A percentile compares a stretch with the other conserved stretches of the same genome.
Evolutionary conservation across 1,284 basidiomycete species (phyloP).

Genomic region (Amylostereum areolatum): DNA sequence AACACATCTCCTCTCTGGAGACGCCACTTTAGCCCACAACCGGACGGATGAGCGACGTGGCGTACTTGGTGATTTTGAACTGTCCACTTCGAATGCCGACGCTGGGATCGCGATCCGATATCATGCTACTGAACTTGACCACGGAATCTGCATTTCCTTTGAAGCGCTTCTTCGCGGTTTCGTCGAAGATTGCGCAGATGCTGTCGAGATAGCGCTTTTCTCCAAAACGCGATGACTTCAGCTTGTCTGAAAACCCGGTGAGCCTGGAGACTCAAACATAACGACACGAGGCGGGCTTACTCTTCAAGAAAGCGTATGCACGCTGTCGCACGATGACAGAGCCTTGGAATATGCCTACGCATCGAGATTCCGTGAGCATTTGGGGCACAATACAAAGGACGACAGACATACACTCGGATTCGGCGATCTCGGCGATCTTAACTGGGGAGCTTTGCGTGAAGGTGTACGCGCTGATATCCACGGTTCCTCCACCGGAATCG

Average conservation of each 20-base stretch:
- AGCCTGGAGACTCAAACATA: slow-evolving; percentile 3
- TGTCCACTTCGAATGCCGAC: slow-evolving; percentile 41
- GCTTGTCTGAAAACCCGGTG: slow-evolving; percentile 19
- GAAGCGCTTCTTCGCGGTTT: slow-evolving; percentile 43
- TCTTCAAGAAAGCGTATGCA: slow-evolving; percentile 28
- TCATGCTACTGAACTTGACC: slow-evolving; percentile 39
- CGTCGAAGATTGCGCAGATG: slow-evolving; percentile 44
- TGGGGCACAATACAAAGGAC: neutral
- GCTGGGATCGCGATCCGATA: slow-evolving; percentile 36
- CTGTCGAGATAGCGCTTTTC: slow-evolving; percentile 26
- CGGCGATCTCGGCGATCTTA: slow-evolving; percentile 7
- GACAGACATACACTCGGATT: slow-evolving; percentile 4
- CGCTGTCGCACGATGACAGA: slow-evolving; percentile 37
- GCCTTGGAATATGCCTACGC: slow-evolving; percentile 30
- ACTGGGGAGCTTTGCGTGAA: slow-evolving; percentile 3
- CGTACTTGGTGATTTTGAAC: slow-evolving; percentile 37
- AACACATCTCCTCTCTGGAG: slow-evolving; percentile 32
- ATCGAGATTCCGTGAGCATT: neutral
- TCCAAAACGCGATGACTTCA: slow-evolving; percentile 24
- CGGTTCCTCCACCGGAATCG: slow-evolving; percentile 13
- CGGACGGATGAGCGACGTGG: neutral
- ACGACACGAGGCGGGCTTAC: neutral
- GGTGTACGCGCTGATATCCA: slow-evolving; percentile 12
- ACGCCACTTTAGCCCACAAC: neutral
- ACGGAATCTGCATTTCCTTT: slow-evolving; percentile 36